Conservation (phyloP, 768 basidiomycete genomes). For the Kwoniella pini region DNA sequence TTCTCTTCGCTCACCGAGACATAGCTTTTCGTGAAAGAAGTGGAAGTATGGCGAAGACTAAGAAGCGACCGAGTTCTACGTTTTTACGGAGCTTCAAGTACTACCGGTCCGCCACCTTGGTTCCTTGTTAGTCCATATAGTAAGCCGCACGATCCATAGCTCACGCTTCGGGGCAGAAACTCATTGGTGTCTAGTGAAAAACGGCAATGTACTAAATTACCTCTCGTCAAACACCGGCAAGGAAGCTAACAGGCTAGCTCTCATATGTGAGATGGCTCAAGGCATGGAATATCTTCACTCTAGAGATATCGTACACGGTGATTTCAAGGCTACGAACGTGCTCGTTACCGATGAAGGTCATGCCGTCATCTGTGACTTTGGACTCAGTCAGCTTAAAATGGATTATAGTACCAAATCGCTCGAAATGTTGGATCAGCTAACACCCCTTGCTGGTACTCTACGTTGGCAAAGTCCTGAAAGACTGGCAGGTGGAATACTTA, state of each 20-base stretch:
- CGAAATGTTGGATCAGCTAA: constrained; percentile 53
- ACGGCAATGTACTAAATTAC: constrained; percentile 67
- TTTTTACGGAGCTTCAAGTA: constrained; percentile 75
- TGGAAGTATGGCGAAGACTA: constrained; percentile 71
- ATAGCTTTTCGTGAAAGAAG: constrained; percentile 70
- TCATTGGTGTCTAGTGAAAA: constrained; percentile 55
- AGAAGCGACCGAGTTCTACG: constrained; percentile 70
- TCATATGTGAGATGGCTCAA: constrained; percentile 70
- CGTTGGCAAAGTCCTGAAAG: constrained; percentile 75
- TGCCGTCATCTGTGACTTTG: constrained; percentile 80
- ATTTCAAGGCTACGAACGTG: constrained; percentile 78
- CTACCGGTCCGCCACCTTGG: constrained; percentile 70
- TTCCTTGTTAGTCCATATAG: constrained; percentile 75
- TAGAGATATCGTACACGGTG: constrained; percentile 71
- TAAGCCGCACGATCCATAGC: constrained; percentile 16
- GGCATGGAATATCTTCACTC: constrained; percentile 81
- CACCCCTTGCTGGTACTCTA: constrained; percentile 62
- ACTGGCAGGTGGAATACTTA: constrained; percentile 60
- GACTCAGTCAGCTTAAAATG: constrained; percentile 74
- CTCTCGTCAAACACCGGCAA: constrained; percentile 57
- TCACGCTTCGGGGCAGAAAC: too few relatives aligned
- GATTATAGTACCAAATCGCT: constrained; percentile 66
- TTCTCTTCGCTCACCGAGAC: constrained; percentile 46
- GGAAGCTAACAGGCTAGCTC: constrained; percentile 26
- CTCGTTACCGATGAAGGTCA: constrained; percentile 68